These are phyloP conservation scores for Fistulina hepatica DNA, from an alignment of 1,284 basidiomycete species.

Conservation along the genomic window DNA sequence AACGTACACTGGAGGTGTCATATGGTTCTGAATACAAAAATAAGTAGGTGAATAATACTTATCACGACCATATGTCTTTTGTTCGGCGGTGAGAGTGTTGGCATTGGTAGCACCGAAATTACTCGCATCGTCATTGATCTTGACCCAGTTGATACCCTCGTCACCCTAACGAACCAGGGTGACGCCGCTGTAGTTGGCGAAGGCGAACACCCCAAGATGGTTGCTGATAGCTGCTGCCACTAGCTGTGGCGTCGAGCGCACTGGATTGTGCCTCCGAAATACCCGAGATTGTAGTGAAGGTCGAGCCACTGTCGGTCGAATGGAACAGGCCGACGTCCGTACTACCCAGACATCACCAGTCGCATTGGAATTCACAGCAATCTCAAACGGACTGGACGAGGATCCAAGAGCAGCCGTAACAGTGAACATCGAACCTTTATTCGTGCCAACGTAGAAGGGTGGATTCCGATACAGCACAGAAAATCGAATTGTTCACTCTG, in stretches of 20 bases:
- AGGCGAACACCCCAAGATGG: constrained; percentile 46
- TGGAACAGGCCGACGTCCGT: constrained; percentile 53
- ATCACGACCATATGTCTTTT: constrained; percentile 42
- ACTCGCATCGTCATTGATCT: constrained; percentile 50
- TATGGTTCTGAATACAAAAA: constrained; percentile 4
- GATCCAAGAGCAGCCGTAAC: constrained; percentile 33
- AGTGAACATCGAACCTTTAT: constrained; percentile 43
- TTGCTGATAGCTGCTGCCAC: constrained; percentile 41
- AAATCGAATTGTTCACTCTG: constrained; percentile 43
- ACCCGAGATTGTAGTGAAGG: constrained; percentile 38
- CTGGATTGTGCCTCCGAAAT: constrained; percentile 46
- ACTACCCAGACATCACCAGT: constrained; percentile 52
- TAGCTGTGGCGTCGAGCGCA: constrained; percentile 44
- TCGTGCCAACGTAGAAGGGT: constrained; percentile 48
- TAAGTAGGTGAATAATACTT: constrained; percentile 11
- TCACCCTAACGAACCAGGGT: constrained; percentile 50
- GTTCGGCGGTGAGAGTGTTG: constrained; percentile 42
- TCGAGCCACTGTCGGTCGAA: constrained; percentile 40
- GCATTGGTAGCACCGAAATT: constrained; percentile 45
- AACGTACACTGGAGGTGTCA: constrained; percentile 44
- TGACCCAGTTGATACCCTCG: constrained; percentile 44
- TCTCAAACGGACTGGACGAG: constrained; percentile 37
- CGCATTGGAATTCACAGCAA: constrained; percentile 41
- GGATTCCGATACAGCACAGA: constrained; percentile 44
- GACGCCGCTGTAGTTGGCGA: constrained; percentile 36